Evolutionary conservation across 768 basidiomycete genomes (phyloP), one percentile per base, ranked within the genome.

Genomic region (Mycena rebaudengoi): DNA sequence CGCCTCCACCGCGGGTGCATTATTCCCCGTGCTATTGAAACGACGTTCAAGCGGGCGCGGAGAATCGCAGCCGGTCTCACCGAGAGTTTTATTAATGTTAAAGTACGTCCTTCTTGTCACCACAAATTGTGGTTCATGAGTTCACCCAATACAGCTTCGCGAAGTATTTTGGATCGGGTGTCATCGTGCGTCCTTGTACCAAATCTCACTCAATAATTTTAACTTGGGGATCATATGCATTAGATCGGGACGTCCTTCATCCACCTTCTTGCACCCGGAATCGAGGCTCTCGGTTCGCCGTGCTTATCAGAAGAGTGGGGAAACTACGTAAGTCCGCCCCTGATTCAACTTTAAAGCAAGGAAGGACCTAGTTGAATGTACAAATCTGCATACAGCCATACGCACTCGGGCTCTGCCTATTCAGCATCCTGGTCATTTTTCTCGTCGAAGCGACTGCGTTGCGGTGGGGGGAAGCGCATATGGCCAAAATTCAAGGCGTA

Each of bases 111-210:
- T 41, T 40, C 46, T 20, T 18, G 43, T 28, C 3, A 21, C 32
- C 16, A 40, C 29, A 25, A 53, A 35, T 28, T 26, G 25, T 23
- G 26, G 21, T 20, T 32, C 43, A 14, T 52, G 51, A 37, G 32
- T 20, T 33, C 60, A 18, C 35, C 37, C 12, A 20, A 5, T 55
- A 21, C 21, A 92, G 91, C 51, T 93, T 95, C 73, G 90, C 92
- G 30, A 95, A 94, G 76, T 95, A 91, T 75, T 96, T 96, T 76
- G 95, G 95, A 26, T 94, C 92, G 14, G 95, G 95, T 25, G 91
- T 94, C 49, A 94, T 94, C 69, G 91, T 92, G 60, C 69, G 89
- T 80, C 16, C 5, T n/a, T n/a, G n/a, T n/a, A n/a, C 2, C 30
- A 23, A 8, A 4, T 23, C 37, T 29, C 8, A 41, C 48, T 30